Base-by-base conservation (phyloP, 2,329 filamentous ascomycete genomes). In the Periconia sp. region DNA sequence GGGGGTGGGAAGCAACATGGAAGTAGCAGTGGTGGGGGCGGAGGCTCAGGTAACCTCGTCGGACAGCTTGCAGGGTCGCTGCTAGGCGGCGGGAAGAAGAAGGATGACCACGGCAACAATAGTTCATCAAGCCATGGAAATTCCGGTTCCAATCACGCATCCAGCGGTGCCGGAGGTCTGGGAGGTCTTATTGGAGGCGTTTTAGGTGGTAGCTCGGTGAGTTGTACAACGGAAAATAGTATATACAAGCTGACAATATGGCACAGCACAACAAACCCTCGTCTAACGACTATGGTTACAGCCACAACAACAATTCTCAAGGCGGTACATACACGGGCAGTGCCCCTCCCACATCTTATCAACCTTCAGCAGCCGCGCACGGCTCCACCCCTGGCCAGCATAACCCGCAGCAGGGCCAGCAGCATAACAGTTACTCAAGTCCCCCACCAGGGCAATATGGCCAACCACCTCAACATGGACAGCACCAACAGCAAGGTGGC, bases 341-440 rank as follows among this genome's bases (percentile, higher is more conserved):
- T 52, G 84, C 86, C 40, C 87, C 87, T 13, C 82, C 84, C n/a
- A 72, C 80, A 14, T 81, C 83, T 7, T 87, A 87, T 68, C 82
- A 86, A 62, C 74, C 78, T 14, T 49, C 47, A 18, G 59, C 60
- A 9, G 63, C 63, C 13, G 63, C 65, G 44, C 60, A 64, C 47
- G 53, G 56, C n/a, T 53, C 51, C 6, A 52, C 60, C 1, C 50
- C 59, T 27, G 47, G 47, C 47, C 56, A 63, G 45, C 58, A 66
- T 50, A 37, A 37, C 33, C 33, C 33, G 33, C 33, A 37, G 33
- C 33, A 37, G 33, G 33, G 33, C 15, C 33, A 37, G 15, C 42
- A 44, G 23, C 42, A 45, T 15, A 45, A 45, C 23, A 55, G 52
- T 53, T 59, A 64, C 49, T 54, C 58, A 13, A 56, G 64, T 19